Evolutionary conservation across 352 stramenopile genomes (phyloP).

Genomic region (Phytophthora sojae): DNA sequence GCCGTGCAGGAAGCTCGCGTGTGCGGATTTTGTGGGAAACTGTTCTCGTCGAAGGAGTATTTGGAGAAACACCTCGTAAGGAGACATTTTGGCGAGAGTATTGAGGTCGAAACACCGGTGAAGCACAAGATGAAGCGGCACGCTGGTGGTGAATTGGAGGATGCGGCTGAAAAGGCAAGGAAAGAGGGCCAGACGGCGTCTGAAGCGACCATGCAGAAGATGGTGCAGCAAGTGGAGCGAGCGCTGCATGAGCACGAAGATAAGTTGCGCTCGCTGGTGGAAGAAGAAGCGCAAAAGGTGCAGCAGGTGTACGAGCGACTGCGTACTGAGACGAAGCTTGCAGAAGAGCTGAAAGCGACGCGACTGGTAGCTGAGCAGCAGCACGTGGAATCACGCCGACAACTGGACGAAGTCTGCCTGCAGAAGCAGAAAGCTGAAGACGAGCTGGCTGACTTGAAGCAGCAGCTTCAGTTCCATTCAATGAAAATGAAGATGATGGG

Average conservation of each 20-base stretch:
- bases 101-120: constrained; percentile 19
- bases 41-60: constrained; percentile 71
- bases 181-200: constrained; percentile 3
- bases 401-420: constrained; percentile 46
- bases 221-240: constrained; percentile 59
- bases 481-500: constrained; percentile 58
- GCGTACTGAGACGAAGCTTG: constrained; percentile 53
- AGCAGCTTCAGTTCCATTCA: constrained; percentile 62
- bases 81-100: constrained; percentile 48
- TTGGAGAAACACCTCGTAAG: constrained; percentile 70
- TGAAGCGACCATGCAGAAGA: constrained; percentile 48
- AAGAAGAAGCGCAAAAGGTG: constrained; percentile 56
- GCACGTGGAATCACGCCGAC: constrained; percentile 32
- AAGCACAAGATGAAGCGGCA: constrained; percentile 19
- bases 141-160: neutral
- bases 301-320: constrained; percentile 65
- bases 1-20: constrained; percentile 55
- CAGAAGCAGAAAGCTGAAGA: constrained; percentile 48
- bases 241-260: constrained; percentile 60
- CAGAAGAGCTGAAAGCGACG: constrained; percentile 50
- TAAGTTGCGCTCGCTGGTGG: constrained; percentile 50
- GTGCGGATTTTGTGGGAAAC: constrained; percentile 70
- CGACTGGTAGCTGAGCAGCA: constrained; percentile 40
- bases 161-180: constrained; percentile 10
- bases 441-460: constrained; percentile 52